A percentile compares a stretch with the other conserved stretches of the same genome.
Evolutionary conservation across 2,329 filamentous ascomycete species (phyloP).

Genomic region (Magnaporthales sp.): DNA sequence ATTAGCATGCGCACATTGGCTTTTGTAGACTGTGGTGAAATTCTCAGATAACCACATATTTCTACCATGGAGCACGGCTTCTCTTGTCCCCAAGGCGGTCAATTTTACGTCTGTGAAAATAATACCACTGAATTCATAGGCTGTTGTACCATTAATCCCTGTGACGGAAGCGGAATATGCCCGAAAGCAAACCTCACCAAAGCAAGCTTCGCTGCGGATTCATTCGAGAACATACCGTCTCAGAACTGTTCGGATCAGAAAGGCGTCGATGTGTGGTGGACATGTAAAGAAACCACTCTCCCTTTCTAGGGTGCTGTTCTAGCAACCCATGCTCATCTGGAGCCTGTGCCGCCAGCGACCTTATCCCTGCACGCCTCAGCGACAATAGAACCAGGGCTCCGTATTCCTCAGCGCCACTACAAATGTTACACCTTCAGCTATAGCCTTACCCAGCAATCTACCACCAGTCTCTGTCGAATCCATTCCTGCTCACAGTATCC

Average conservation of each 20-base stretch:
- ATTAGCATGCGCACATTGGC: too few relatives aligned
- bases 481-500: too few relatives aligned
- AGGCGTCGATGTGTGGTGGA: conserved; percentile 20
- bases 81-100: conserved; percentile 20
- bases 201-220: conserved; percentile 18
- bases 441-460: too few relatives aligned
- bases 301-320: conserved; percentile 30
- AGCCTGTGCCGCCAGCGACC: neutral
- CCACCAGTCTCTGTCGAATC: too few relatives aligned
- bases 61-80: too few relatives aligned
- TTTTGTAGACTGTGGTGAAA: too few relatives aligned
- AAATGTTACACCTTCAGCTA: too few relatives aligned
- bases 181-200: conserved; percentile 18
- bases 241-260: conserved; percentile 22
- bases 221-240: conserved; percentile 16
- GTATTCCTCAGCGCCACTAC: neutral
- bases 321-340: conserved; percentile 20
- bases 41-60: too few relatives aligned
- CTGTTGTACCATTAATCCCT: conserved; percentile 24
- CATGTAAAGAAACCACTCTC: conserved; percentile 18
- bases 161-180: conserved; percentile 21
- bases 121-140: conserved; percentile 27
- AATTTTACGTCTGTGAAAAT: conserved; percentile 27
- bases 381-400: conserved; percentile 1
- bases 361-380: conserved; percentile 3